Base-by-base conservation (phyloP, 768 basidiomycete genomes). In the Kwoniella mangroviensis region DNA sequence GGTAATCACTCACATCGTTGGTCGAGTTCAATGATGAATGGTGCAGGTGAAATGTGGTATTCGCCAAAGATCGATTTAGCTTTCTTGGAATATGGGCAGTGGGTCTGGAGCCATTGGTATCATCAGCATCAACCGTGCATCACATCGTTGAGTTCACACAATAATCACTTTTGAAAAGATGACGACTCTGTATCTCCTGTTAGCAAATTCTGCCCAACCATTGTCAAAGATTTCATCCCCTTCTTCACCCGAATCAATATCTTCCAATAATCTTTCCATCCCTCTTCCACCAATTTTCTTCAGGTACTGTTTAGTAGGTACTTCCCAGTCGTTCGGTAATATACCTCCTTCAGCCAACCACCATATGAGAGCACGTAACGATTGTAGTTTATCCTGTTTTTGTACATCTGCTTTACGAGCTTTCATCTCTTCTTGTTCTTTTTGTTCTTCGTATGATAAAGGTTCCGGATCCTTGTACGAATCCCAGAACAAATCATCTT, bases 21-120 rank as follows among this genome's bases (percentile, higher is more conserved):
- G 57, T 83, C 83, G 4, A 83, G 78, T 66, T 84, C 83, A 54
- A 83, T 75, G 49, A 84, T 70, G 62, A 78, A 76, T 28, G 83
- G 80, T 55, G 71, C 72, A 4, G 77, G 76, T 10, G 71, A 57
- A n/a, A 81, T 69, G 10, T 72, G 67, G 68, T 82, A 79, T 55
- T 72, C 61, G 13, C 73, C 69, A 26, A 84, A 69, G 56, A 83
- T 80, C 13, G 59, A 52, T 64, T 83, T 83, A 1, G 81, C 82
- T 41, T 80, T 78, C 59, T 72, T 74, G 12, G 82, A 84, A 71
- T 82, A 84, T 17, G 82, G 83, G 69, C 83, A 84, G 71, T 82
- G 79, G 11, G 80, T 75, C 83, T 84, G 1, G 57, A 4, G 34
- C 2, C 28, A 63, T 42, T n/a, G 24, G 3, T 5, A 56, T 43